These are phyloP conservation scores for Pelargonium cotyledonis DNA, from an alignment of 441 rosid species.

Conservation along the genomic window DNA sequence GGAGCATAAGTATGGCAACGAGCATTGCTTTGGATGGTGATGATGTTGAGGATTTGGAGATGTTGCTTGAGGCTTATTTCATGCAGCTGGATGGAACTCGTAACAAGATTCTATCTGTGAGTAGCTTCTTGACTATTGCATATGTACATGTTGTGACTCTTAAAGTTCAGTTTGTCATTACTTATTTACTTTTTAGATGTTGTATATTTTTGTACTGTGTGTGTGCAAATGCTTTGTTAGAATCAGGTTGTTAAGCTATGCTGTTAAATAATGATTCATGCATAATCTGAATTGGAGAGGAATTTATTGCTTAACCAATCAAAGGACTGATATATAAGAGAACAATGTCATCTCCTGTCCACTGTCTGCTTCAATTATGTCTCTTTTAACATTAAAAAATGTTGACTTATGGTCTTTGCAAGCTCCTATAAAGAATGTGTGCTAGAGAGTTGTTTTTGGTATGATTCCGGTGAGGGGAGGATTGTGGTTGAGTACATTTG, in stretches of 20 bases:
- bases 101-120: constrained; percentile 85
- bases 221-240: background rate
- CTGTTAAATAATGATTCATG: background rate
- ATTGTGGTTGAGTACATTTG: background rate
- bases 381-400: background rate
- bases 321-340: background rate
- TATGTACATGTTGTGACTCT: background rate
- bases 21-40: constrained; percentile 44
- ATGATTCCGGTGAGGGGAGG: background rate
- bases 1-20: constrained; percentile 59
- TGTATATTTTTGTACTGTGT: background rate
- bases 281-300: background rate
- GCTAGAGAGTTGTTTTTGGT: background rate
- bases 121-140: constrained; percentile 21
- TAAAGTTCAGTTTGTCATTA: background rate
- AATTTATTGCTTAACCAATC: constrained; percentile 4
- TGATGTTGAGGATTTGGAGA: constrained; percentile 87
- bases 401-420: background rate
- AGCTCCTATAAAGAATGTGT: background rate
- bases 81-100: constrained; percentile 93
- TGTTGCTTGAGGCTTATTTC: constrained; percentile 92
- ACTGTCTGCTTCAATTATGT: background rate
- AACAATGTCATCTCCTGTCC: background rate
- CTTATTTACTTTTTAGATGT: background rate
- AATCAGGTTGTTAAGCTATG: background rate